Conservation (phyloP, 257 asterid genomes). For the Ajuga chamaepitys region DNA sequence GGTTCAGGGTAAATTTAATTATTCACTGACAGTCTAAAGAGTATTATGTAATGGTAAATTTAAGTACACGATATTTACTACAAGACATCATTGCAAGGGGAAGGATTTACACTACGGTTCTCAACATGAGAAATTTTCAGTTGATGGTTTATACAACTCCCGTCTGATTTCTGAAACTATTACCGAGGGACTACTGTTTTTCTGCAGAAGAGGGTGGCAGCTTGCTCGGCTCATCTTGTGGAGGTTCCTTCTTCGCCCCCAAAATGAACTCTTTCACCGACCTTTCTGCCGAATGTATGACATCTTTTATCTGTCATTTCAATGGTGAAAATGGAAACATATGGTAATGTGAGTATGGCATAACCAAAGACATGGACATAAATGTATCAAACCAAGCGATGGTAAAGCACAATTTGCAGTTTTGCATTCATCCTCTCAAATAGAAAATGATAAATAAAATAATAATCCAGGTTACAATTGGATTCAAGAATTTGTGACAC, state of each 20-base stretch:
- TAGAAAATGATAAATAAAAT: too few relatives aligned
- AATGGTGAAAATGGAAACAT: constrained; percentile 2
- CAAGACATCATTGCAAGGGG: too few relatives aligned
- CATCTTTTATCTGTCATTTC: constrained; percentile 54
- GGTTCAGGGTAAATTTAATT: too few relatives aligned
- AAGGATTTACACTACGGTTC: neutral
- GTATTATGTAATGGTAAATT: too few relatives aligned
- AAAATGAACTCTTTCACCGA: constrained; percentile 60
- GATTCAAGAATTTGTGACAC: neutral
- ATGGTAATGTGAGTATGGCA: neutral
- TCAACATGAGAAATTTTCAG: neutral
- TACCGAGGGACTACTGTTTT: constrained; percentile 28
- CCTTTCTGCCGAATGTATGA: constrained; percentile 48
- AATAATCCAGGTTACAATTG: neutral
- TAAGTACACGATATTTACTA: too few relatives aligned
- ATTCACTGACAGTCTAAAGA: too few relatives aligned
- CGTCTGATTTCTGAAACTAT: neutral
- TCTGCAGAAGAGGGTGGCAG: constrained; percentile 31
- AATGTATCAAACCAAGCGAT: neutral
- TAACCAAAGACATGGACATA: neutral
- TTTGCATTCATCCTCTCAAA: too few relatives aligned
- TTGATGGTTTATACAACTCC: constrained; percentile 6
- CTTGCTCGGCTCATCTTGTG: constrained; percentile 30
- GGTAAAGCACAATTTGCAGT: neutral
- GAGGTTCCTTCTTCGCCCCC: constrained; percentile 44